Percentiles rank a stretch among this genome's conserved stretches.
Conservation (phyloP, 331 rosid genomes). For the Arachis monticola region DNA sequence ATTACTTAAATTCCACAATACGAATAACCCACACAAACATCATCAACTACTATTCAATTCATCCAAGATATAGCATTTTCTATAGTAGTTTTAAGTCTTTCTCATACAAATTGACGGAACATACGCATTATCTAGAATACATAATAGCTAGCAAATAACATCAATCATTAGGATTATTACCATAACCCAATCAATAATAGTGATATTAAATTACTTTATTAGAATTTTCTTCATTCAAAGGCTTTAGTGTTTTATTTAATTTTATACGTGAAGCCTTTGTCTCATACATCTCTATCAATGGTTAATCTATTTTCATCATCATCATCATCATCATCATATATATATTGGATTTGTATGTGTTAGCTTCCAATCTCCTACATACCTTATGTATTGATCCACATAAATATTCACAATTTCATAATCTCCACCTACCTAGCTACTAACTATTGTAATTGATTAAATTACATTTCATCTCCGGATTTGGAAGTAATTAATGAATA, state of each 20-base stretch:
- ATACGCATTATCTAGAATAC: not conserved
- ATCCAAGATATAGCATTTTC: slow-evolving; percentile 20
- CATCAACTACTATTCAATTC: slow-evolving; percentile 13
- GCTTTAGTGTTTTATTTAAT: not conserved
- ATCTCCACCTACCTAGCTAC: slow-evolving; percentile 36
- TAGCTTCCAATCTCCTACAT: too few relatives aligned
- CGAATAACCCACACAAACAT: slow-evolving; percentile 17
- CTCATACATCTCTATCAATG: slow-evolving; percentile 3
- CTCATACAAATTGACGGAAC: not conserved
- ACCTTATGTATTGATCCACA: too few relatives aligned
- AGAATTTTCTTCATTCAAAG: too few relatives aligned
- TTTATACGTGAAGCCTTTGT: not conserved
- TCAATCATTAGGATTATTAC: slow-evolving; percentile 9
- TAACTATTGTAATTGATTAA: slow-evolving; percentile 13
- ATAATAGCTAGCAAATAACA: not conserved
- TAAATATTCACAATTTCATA: slow-evolving; percentile 30
- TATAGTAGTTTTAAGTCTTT: slow-evolving; percentile 19
- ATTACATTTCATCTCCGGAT: slow-evolving; percentile 11
- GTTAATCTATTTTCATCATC: not conserved
- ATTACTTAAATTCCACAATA: not conserved
- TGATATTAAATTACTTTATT: too few relatives aligned
- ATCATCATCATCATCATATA: too few relatives aligned
- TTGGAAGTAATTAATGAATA: slow-evolving; percentile 20
- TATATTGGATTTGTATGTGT: too few relatives aligned
- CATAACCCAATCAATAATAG: too few relatives aligned